These are phyloP conservation scores for Wickerhamiella musiphila DNA, from an alignment of 805 yeast species.

Conservation along the genomic window DNA sequence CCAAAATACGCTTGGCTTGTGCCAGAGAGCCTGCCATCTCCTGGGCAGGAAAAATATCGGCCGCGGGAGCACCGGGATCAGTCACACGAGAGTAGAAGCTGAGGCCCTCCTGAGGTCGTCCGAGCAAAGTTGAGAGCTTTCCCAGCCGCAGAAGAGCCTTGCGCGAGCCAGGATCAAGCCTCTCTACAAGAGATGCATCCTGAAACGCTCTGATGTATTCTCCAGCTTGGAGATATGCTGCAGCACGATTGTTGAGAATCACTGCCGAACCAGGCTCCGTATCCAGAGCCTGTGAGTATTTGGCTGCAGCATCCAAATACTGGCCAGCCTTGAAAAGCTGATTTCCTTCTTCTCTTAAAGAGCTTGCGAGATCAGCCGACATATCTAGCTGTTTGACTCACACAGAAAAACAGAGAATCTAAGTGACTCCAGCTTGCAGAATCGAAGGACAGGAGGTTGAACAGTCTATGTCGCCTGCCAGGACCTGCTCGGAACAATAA, in stretches of 20 bases:
- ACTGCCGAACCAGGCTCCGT: constrained; percentile 22
- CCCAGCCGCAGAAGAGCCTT: constrained; percentile 24
- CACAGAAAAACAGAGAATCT: too few species aligned
- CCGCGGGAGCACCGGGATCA: constrained; percentile 11
- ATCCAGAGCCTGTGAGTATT: constrained; percentile 22
- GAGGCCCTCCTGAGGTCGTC: constrained; percentile 22
- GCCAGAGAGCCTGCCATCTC: constrained; percentile 23
- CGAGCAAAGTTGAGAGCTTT: constrained; percentile 21
- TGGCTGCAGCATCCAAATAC: constrained; percentile 18
- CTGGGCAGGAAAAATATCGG: constrained; percentile 18
- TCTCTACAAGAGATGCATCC: constrained; percentile 20
- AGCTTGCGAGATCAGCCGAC: too few species aligned
- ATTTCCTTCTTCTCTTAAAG: constrained; percentile 25
- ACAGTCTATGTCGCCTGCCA: too few species aligned
- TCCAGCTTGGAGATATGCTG: constrained; percentile 23
- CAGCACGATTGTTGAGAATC: constrained; percentile 24
- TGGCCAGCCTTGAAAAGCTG: constrained; percentile 22
- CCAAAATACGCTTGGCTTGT: constrained; percentile 20
- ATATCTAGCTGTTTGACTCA: too few species aligned
- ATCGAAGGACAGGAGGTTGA: too few species aligned
- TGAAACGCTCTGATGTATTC: constrained; percentile 20
- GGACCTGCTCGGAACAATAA: too few species aligned
- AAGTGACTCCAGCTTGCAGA: too few species aligned
- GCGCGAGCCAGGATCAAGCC: constrained; percentile 18
- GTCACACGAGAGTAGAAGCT: constrained; percentile 13